Base-by-base conservation (phyloP, 2,329 filamentous ascomycete genomes). In the Drechmeria coniospora region DNA sequence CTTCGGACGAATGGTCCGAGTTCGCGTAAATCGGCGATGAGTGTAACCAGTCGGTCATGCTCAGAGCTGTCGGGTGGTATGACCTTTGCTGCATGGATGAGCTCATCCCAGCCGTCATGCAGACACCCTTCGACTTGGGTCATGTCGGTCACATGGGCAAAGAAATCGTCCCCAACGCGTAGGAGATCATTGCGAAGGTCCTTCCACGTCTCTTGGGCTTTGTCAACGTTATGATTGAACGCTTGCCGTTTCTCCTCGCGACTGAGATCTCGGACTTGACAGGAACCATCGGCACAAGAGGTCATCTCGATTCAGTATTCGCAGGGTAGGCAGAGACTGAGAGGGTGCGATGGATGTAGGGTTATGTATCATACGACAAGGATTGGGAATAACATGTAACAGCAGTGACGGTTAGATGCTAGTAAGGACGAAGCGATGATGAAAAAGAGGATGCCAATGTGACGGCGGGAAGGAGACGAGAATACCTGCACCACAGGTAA, bases 51-150 rank as follows among this genome's bases (percentile, higher is more conserved):
- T 13, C 33, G 25, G 22, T 37, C 33, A n/a, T 30, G 31, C n/a
- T 36, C 31, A 15, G 33, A n/a, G 21, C 24, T 33, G 10, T 20
- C 22, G 9, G 31, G n/a, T 13, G 35, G 32, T 2, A 33, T 29
- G 14, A 33, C 14, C 17, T 26, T 32, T n/a, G 32, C 33, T 1
- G 31, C 29, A 19, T 35, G 27, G 11, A 37, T 35, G 2, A 37
- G 26, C 25, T 35, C 31, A 18, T 37, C 33, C 35, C 31, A 37
- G 9, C 23, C 27, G 18, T 37, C 33, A 17, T 32, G 33, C 1
- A 37, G 23, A 13, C 14, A 13, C 17, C 24, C 24, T 10, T 33
- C 31, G 10, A 33, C 18, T 3, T 21, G 7, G 11, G 25, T 15
- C 15, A 25, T n/a, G 15, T 16, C 14, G 4, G 13, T 7, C 3